Percentiles rank a stretch among this genome's conserved stretches.
These are phyloP conservation scores for Teunomyces atbi DNA, from an alignment of 805 yeast species.

Conservation along the genomic window DNA sequence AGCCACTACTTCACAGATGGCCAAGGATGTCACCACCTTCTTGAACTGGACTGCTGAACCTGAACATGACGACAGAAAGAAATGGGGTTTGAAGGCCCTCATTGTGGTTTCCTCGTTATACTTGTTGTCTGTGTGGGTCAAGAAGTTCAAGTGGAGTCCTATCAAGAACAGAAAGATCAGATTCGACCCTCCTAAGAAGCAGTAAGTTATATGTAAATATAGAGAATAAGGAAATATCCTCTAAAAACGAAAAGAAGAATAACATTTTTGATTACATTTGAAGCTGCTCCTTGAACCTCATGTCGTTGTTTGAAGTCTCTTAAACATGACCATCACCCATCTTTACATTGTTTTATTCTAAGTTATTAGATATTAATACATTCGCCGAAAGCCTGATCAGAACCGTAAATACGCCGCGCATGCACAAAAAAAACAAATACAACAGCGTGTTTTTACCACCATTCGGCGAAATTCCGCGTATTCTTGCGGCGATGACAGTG, in stretches of 20 bases:
- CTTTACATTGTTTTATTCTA: slow-evolving; percentile 1
- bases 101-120: slow-evolving; percentile 75
- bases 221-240: slow-evolving; percentile 3
- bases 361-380: slow-evolving; percentile 3
- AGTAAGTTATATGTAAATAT: slow-evolving; percentile 9
- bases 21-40: slow-evolving; percentile 95
- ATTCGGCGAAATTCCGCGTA: not conserved
- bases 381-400: not conserved
- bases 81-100: slow-evolving; percentile 90
- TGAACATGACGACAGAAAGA: slow-evolving; percentile 97
- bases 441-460: not conserved
- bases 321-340: not conserved
- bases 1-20: slow-evolving; percentile 98
- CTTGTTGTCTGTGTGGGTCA: slow-evolving; percentile 83
- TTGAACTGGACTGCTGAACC: slow-evolving; percentile 99
- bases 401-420: too few relatives aligned
- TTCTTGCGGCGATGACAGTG: not conserved
- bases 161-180: slow-evolving; percentile 92
- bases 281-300: slow-evolving; percentile 3
- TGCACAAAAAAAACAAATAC: not conserved
- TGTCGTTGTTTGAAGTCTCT: not conserved
- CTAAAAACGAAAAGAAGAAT: not conserved
- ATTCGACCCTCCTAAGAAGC: slow-evolving; percentile 86
- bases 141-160: slow-evolving; percentile 97
- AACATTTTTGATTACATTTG: not conserved